Percentiles rank a stretch among this genome's conserved stretches.
These are phyloP conservation scores for Alloteropsis semialata DNA, from an alignment of 176 grass and related monocot genomes.

Conservation along the genomic window DNA sequence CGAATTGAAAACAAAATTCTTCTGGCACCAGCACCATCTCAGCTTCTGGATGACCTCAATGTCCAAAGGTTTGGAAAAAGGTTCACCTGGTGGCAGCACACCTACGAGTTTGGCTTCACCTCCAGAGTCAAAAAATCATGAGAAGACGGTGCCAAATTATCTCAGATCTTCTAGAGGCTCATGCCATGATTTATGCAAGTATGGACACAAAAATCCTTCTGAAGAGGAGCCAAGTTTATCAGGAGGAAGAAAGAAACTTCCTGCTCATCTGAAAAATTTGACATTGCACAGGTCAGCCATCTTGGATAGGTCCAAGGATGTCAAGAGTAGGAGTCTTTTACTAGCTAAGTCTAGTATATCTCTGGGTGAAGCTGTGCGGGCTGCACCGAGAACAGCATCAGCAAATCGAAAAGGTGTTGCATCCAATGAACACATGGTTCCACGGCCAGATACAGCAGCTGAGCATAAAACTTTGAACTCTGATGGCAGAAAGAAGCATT, in stretches of 20 bases:
- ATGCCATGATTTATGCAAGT: conserved; percentile 95
- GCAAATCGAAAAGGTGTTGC: conserved; percentile 36
- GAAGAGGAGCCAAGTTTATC: conserved; percentile 37
- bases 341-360: conserved; percentile 33
- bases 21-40: neutral
- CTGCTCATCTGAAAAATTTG: conserved; percentile 42
- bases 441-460: conserved; percentile 8
- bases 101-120: conserved; percentile 29
- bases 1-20: neutral
- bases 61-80: conserved; percentile 45
- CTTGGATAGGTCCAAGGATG: conserved; percentile 41
- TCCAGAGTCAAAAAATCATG: conserved; percentile 42
- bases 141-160: conserved; percentile 57
- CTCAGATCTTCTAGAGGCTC: conserved; percentile 71
- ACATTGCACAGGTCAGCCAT: conserved; percentile 35
- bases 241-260: conserved; percentile 48
- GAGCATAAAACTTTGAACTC: conserved; percentile 26
- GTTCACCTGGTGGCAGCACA: conserved; percentile 40
- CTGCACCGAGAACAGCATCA: conserved; percentile 13
- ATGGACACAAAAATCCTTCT: conserved; percentile 49
- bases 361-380: conserved; percentile 24
- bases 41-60: conserved; percentile 22
- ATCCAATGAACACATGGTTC: conserved; percentile 39
- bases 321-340: conserved; percentile 26
- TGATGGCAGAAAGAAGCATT: conserved; percentile 37